phyloP scores from a whole-genome alignment of 768 basidiomycete genomes.

The Rhizopogon vinicolor region DNA sequence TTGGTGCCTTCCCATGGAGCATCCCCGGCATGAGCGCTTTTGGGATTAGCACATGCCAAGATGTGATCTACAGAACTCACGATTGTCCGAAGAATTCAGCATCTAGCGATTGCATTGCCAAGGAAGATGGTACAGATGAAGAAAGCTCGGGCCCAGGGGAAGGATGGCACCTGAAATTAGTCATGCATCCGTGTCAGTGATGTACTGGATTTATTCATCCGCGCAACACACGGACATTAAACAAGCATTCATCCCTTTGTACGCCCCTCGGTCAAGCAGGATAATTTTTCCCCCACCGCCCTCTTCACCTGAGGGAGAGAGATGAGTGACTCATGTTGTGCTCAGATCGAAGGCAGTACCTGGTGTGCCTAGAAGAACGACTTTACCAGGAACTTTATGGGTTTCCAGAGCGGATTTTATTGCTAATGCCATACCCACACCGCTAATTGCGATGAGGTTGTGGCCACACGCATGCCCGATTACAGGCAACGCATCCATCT shows the following conservation, averaged over 20 bases:
- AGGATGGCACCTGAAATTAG: slow-evolving; percentile 64
- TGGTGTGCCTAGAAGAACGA: slow-evolving; percentile 77
- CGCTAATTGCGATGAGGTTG: slow-evolving; percentile 77
- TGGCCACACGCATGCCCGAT: slow-evolving; percentile 73
- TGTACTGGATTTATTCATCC: not conserved
- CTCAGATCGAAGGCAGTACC: slow-evolving; percentile 30
- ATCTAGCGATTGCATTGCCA: slow-evolving; percentile 59
- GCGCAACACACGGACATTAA: slow-evolving; percentile 47
- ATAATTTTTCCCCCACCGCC: slow-evolving; percentile 72
- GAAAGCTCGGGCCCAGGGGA: slow-evolving; percentile 48
- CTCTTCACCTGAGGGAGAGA: slow-evolving; percentile 60
- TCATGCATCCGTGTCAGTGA: slow-evolving; percentile 11
- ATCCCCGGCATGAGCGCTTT: slow-evolving; percentile 73
- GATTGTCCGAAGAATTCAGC: slow-evolving; percentile 74
- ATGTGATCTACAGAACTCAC: slow-evolving; percentile 34
- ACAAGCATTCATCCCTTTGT: slow-evolving; percentile 77
- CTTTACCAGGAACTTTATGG: slow-evolving; percentile 58
- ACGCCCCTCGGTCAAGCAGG: slow-evolving; percentile 71
- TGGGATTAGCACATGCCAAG: slow-evolving; percentile 5
- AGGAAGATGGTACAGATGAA: slow-evolving; percentile 46
- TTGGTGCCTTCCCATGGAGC: slow-evolving; percentile 87
- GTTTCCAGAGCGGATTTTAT: slow-evolving; percentile 64
- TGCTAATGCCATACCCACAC: slow-evolving; percentile 70
- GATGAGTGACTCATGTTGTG: not conserved
- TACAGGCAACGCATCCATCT: slow-evolving; percentile 61